phyloP scores from a whole-genome alignment of 768 basidiomycete genomes.

The Russula emetica region DNA sequence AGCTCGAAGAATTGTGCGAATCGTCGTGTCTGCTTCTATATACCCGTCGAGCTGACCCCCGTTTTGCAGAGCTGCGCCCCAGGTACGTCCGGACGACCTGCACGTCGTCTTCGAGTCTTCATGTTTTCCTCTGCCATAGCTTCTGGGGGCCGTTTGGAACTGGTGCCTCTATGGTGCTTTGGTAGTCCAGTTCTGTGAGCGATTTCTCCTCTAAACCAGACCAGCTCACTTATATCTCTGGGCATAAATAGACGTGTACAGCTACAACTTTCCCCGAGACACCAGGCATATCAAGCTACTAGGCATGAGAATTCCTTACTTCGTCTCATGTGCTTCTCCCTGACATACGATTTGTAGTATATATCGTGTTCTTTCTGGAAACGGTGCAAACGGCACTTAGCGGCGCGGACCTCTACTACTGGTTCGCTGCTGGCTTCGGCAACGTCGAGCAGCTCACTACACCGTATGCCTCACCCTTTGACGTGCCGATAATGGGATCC shows the following conservation, averaged over 20 bases:
- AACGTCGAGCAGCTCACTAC: constrained; percentile 30
- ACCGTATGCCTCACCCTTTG: constrained; percentile 31
- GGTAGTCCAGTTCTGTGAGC: constrained; percentile 34
- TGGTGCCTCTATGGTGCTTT: constrained; percentile 33
- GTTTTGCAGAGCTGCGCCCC: constrained; percentile 7
- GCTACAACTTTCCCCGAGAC: constrained; percentile 17
- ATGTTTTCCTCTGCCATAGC: background rate
- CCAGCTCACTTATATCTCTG: background rate
- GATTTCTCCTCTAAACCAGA: background rate
- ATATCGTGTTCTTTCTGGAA: constrained; percentile 31
- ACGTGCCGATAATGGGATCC: constrained; percentile 32
- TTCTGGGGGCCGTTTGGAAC: constrained; percentile 27
- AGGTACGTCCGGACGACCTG: background rate
- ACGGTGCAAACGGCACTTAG: constrained; percentile 30
- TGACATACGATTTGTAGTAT: constrained; percentile 28
- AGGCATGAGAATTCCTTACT: background rate
- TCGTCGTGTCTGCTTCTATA: background rate
- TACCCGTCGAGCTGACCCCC: background rate
- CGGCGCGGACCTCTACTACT: constrained; percentile 32
- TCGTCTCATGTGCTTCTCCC: background rate
- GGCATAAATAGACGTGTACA: constrained; percentile 8
- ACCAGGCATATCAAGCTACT: constrained; percentile 1
- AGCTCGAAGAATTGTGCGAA: background rate
- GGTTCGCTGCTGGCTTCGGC: constrained; percentile 33
- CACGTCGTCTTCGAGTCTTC: too few species aligned